A percentile compares a stretch with the other conserved stretches of the same genome.
phyloP scores from a whole-genome alignment of 345 rosid species.

The Salix suchowensis region DNA sequence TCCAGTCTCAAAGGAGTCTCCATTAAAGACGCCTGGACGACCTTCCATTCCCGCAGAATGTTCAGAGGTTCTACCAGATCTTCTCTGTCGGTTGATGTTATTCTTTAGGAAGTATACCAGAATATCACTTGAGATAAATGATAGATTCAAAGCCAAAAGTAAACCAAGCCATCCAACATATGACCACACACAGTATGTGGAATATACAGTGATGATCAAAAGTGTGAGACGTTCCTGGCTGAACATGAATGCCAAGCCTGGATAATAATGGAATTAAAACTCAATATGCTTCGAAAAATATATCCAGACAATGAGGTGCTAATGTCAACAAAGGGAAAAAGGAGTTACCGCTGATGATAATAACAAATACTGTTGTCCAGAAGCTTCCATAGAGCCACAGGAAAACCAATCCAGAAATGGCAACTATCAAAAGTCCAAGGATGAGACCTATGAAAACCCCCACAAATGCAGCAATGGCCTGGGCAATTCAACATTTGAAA shows the following conservation, averaged over 20 bases:
- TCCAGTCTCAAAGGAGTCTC: slow-evolving; percentile 52
- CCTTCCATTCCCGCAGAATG: slow-evolving; percentile 45
- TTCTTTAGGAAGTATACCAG: slow-evolving; percentile 71
- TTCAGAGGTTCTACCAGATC: slow-evolving; percentile 35
- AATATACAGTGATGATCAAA: slow-evolving; percentile 54
- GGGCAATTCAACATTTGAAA: slow-evolving; percentile 22
- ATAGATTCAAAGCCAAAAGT: slow-evolving; percentile 72
- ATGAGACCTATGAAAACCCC: slow-evolving; percentile 64
- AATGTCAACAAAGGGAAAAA: slow-evolving; percentile 9
- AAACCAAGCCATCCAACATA: slow-evolving; percentile 85
- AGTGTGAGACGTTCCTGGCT: slow-evolving; percentile 70
- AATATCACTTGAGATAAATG: slow-evolving; percentile 87
- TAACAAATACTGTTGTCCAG: slow-evolving; percentile 69
- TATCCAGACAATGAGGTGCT: neutral
- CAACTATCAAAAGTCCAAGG: slow-evolving; percentile 55
- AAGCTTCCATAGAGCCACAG: slow-evolving; percentile 93
- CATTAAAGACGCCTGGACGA: slow-evolving; percentile 35
- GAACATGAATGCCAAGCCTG: slow-evolving; percentile 70
- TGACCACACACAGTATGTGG: slow-evolving; percentile 71
- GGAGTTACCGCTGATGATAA: slow-evolving; percentile 58
- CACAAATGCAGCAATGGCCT: slow-evolving; percentile 57
- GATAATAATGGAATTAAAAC: slow-evolving; percentile 13
- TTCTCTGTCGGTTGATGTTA: slow-evolving; percentile 47
- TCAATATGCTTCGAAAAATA: slow-evolving; percentile 6
- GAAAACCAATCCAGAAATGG: slow-evolving; percentile 54